Evolutionary conservation across 78 protist species (phyloP).

Genomic region (Dictyostelium intermedium): DNA sequence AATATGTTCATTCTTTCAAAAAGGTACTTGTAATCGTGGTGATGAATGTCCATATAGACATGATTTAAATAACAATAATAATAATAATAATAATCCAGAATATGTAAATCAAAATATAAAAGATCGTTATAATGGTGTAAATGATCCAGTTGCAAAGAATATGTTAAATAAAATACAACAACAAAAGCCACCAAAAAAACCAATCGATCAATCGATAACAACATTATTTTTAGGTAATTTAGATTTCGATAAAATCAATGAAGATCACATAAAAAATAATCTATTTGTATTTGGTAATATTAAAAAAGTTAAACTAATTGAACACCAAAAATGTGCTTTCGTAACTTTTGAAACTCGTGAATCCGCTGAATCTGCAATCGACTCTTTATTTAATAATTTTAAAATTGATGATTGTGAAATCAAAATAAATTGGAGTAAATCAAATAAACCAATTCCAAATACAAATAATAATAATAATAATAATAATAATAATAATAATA

Average conservation of each 20-base stretch:
- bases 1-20: conserved; percentile 89
- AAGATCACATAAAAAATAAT: conserved; percentile 41
- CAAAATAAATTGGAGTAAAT: conserved; percentile 57
- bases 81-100: background rate
- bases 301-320: background rate
- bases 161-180: conserved; percentile 26
- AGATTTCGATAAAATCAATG: conserved; percentile 37
- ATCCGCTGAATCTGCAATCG: conserved; percentile 70
- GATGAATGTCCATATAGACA: conserved; percentile 86
- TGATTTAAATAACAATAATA: background rate
- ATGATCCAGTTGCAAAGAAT: conserved; percentile 89
- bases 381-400: conserved; percentile 28
- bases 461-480: conserved; percentile 9
- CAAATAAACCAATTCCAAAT: background rate
- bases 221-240: conserved; percentile 79
- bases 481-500: background rate
- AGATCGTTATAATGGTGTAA: conserved; percentile 87
- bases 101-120: conserved; percentile 81
- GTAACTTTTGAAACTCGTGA: conserved; percentile 53
- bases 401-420: conserved; percentile 15
- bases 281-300: conserved; percentile 52
- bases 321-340: conserved; percentile 72
- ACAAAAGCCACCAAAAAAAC: conserved; percentile 37
- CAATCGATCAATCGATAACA: conserved; percentile 39
- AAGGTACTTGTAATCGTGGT: conserved; percentile 91